Conservation (phyloP, 2,329 filamentous ascomycete species). For the Endocalyx cinctus region DNA sequence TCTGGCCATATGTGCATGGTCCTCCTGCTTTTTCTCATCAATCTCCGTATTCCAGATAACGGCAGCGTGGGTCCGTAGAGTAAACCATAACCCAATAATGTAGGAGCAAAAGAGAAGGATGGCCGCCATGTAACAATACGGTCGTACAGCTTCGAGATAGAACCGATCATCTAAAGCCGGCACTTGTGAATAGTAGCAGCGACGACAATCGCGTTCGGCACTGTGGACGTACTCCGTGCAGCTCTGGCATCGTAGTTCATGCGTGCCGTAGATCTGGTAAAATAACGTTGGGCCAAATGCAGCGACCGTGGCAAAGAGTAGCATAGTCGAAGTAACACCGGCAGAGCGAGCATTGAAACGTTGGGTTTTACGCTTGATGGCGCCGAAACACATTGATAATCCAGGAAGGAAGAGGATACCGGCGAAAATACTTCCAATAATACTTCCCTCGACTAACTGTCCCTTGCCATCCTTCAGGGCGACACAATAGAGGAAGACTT, state of each 20-base stretch:
- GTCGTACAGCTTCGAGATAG: conserved; percentile 83
- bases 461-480: conserved; percentile 90
- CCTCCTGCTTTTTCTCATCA: conserved; percentile 69
- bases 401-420: conserved; percentile 93
- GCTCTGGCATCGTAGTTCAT: conserved; percentile 82
- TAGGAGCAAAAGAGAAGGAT: conserved; percentile 87
- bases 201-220: conserved; percentile 69
- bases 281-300: conserved; percentile 95
- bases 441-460: conserved; percentile 89
- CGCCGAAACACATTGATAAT: conserved; percentile 97
- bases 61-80: conserved; percentile 88
- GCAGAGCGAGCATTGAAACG: conserved; percentile 96
- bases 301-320: conserved; percentile 91
- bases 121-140: conserved; percentile 88
- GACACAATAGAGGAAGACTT: conserved; percentile 96
- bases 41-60: conserved; percentile 91
- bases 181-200: conserved; percentile 89
- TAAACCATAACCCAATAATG: conserved; percentile 91
- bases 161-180: conserved; percentile 83
- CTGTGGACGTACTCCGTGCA: conserved; percentile 47
- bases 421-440: conserved; percentile 96
- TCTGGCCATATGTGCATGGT: conserved; percentile 37
- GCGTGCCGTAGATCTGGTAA: conserved; percentile 97
- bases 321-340: conserved; percentile 95
- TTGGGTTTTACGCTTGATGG: conserved; percentile 95